phyloP scores from a whole-genome alignment of 1,284 basidiomycete species.

The Termitomyces sp. region DNA sequence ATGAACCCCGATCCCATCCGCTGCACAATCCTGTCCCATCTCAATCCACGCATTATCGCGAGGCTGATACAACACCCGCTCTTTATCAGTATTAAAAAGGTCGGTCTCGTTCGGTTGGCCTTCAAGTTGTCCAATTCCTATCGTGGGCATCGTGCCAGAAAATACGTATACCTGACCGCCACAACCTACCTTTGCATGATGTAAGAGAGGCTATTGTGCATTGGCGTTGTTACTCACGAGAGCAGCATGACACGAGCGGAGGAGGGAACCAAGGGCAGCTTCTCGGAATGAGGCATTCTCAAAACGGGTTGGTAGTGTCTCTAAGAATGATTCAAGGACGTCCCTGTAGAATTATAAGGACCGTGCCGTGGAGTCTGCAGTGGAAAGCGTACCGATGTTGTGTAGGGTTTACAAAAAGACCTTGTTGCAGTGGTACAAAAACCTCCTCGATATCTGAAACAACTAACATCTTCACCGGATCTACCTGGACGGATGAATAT shows the following conservation, averaged over 20 bases:
- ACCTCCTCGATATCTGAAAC: constrained; percentile 90
- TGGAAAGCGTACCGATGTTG: constrained; percentile 54
- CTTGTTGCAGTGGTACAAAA: constrained; percentile 76
- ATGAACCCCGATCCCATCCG: constrained; percentile 88
- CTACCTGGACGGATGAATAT: constrained; percentile 38
- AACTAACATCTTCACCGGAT: constrained; percentile 74
- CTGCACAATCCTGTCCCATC: constrained; percentile 83
- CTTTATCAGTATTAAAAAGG: constrained; percentile 87
- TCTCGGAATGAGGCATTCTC: constrained; percentile 44
- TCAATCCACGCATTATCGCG: constrained; percentile 77
- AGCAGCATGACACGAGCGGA: constrained; percentile 70
- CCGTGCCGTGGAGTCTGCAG: constrained; percentile 9
- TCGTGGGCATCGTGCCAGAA: constrained; percentile 71
- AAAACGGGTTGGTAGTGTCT: constrained; percentile 64
- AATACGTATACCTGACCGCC: constrained; percentile 90
- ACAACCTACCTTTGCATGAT: constrained; percentile 49
- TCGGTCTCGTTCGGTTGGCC: constrained; percentile 59
- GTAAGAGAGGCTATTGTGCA: constrained; percentile 5
- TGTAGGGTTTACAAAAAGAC: constrained; percentile 77
- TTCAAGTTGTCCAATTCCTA: constrained; percentile 72
- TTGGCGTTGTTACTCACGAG: constrained; percentile 45
- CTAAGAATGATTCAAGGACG: constrained; percentile 60
- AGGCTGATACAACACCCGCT: constrained; percentile 75
- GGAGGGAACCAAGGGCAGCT: constrained; percentile 76
- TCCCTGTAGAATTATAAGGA: constrained; percentile 32